These are phyloP conservation scores for Suillus spraguei DNA, from an alignment of 768 basidiomycete genomes.

Conservation along the genomic window DNA sequence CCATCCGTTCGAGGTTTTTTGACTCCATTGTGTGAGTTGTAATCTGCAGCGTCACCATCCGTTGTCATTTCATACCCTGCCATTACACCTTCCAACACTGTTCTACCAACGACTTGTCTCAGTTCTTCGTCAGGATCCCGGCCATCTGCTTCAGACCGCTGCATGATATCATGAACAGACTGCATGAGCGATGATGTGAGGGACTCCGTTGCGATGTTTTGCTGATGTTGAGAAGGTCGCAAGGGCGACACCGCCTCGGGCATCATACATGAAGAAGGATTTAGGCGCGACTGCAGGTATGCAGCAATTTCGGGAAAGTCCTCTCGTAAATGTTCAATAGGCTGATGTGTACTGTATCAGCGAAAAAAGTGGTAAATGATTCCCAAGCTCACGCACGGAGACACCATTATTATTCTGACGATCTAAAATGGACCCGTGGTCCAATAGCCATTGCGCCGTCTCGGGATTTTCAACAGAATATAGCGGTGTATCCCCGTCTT, in stretches of 20 bases:
- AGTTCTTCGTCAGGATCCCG: slow-evolving; percentile 70
- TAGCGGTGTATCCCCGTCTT: slow-evolving; percentile 89
- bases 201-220: slow-evolving; percentile 68
- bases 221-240: slow-evolving; percentile 63
- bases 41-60: slow-evolving; percentile 14
- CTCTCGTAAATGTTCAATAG: slow-evolving; percentile 67
- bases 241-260: slow-evolving; percentile 14
- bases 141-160: slow-evolving; percentile 55
- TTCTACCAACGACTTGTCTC: slow-evolving; percentile 56
- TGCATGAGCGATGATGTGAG: slow-evolving; percentile 69
- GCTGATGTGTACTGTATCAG: slow-evolving; percentile 41
- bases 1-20: slow-evolving; percentile 32
- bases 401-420: slow-evolving; percentile 71
- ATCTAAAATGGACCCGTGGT: slow-evolving; percentile 70
- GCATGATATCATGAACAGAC: slow-evolving; percentile 69
- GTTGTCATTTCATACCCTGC: slow-evolving; percentile 59
- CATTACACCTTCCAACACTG: slow-evolving; percentile 67
- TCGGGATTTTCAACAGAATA: slow-evolving; percentile 86
- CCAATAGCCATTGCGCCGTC: slow-evolving; percentile 76
- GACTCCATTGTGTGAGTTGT: slow-evolving; percentile 15
- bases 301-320: slow-evolving; percentile 71
- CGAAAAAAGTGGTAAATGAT: slow-evolving; percentile 15
- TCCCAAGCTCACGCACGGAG: slow-evolving; percentile 54
- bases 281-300: slow-evolving; percentile 50
- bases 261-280: slow-evolving; percentile 19